phyloP scores from a whole-genome alignment of 2,329 filamentous ascomycete genomes.

The Beauveria scarabaeidicola region DNA sequence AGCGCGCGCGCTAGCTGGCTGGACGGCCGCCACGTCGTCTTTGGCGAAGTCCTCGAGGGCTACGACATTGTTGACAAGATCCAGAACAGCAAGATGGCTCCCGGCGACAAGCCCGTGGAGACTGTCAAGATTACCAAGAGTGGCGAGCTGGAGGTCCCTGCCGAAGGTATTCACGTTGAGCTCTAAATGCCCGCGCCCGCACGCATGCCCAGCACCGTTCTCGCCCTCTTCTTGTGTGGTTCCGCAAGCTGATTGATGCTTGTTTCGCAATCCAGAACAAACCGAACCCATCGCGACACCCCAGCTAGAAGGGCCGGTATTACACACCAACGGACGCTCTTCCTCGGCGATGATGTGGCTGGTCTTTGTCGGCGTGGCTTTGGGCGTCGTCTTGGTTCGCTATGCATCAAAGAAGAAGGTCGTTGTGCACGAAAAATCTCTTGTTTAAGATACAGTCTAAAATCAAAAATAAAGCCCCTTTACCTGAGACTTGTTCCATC shows the following conservation, averaged over 20 bases:
- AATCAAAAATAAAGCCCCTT: not conserved
- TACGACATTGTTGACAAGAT: constrained; percentile 74
- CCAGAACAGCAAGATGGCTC: constrained; percentile 58
- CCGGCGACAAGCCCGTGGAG: constrained; percentile 60
- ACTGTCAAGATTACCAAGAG: constrained; percentile 72
- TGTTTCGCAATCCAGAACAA: constrained; percentile 20
- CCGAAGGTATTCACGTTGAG: constrained; percentile 90
- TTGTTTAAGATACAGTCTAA: constrained; percentile 1
- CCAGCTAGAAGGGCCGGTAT: not conserved
- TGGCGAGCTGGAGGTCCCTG: constrained; percentile 72
- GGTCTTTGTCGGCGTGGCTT: constrained; percentile 33
- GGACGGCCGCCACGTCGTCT: constrained; percentile 77
- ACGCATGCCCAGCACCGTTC: constrained; percentile 9
- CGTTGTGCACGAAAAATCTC: constrained; percentile 11
- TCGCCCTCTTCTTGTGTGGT: constrained; percentile 16
- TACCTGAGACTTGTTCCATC: not conserved
- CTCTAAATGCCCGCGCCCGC: constrained; percentile 50
- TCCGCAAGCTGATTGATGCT: constrained; percentile 27
- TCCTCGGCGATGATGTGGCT: not conserved
- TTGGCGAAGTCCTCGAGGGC: constrained; percentile 81
- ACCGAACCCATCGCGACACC: constrained; percentile 12
- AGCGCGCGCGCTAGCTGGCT: constrained; percentile 52
- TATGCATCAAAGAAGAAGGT: not conserved
- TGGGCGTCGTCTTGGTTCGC: constrained; percentile 22
- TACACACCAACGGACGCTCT: not conserved